Evolutionary conservation across 495 filamentous ascomycete genomes (phyloP), one percentile per base, ranked within the genome.

Genomic region (Penicillium goetzii): DNA sequence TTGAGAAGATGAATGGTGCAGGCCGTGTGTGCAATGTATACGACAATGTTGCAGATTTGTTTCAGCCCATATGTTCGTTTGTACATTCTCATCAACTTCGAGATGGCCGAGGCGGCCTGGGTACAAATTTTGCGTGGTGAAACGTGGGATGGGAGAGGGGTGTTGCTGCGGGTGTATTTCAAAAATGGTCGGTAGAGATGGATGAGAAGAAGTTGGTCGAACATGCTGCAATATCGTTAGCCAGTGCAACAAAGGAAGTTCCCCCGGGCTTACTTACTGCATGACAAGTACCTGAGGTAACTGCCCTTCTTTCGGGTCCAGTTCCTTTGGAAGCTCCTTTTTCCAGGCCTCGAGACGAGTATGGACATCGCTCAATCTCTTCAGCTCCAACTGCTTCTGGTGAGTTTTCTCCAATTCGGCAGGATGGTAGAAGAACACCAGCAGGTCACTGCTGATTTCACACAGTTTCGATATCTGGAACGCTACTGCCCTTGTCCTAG

Each of bases 101-200:
- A 97, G 53, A 98, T 94, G 53, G 86, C 87, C 6, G 87, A 86
- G 2, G 95, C 93, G 14, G 95, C 93, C 68, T 92, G 90, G 3
- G 91, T 93, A 78, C 95, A 96, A 47, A 95, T 84, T 68, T 92
- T 92, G 36, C 96, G 87, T 15, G 96, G 94, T 10, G 93, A 97
- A 28, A 97, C 91, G 74, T 97, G 90, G 9, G 88, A 73, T 7
- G 96, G 93, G 0, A 97, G 84, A 0, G 95, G 92, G 6, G 93
- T 95, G 7, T 84, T 89, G 21, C 84, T 75, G 58, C 87, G 90
- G 12, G 86, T 90, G 72, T 97, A 97, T 74, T 93, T 96, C 38
- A 99, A 84, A 74, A 99, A 99, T 0, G 95, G 94, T 5, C 95
- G 91, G 79, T 97, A 99, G 10, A 98, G 88, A 67, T 99, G 96